A percentile compares a stretch with the other conserved stretches of the same genome.
Conservation (phyloP, 2,329 filamentous ascomycete species). For the Mollisia scopiformis region DNA sequence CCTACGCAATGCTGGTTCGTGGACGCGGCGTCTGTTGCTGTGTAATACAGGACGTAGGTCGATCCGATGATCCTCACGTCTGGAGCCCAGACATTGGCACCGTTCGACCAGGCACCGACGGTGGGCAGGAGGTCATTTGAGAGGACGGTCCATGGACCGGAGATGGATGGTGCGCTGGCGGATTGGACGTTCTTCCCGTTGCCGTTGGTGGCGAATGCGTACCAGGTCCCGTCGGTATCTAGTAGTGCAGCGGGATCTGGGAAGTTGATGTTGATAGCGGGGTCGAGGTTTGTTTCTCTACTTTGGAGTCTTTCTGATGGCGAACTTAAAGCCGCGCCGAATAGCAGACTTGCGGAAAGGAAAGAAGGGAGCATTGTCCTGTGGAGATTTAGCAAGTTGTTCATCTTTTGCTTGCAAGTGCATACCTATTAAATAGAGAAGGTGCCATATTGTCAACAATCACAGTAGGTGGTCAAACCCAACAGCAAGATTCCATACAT, state of each 20-base stretch:
- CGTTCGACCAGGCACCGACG: slow-evolving; percentile 55
- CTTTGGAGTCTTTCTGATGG: slow-evolving; percentile 1
- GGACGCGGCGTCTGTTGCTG: slow-evolving; percentile 46
- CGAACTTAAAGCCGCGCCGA: slow-evolving; percentile 2
- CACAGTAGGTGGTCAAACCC: background rate
- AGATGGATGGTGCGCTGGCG: slow-evolving; percentile 44
- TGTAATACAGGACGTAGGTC: slow-evolving; percentile 64
- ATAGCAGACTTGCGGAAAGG: slow-evolving; percentile 5
- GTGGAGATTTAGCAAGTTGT: background rate
- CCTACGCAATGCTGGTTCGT: slow-evolving; percentile 59
- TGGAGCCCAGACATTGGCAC: slow-evolving; percentile 61
- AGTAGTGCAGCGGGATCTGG: slow-evolving; percentile 57
- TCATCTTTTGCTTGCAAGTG: background rate
- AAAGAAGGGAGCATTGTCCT: slow-evolving; percentile 2
- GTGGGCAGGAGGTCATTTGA: slow-evolving; percentile 58
- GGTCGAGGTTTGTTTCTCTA: slow-evolving; percentile 20
- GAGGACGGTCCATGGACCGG: slow-evolving; percentile 51
- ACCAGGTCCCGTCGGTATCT: slow-evolving; percentile 51
- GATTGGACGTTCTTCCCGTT: slow-evolving; percentile 56
- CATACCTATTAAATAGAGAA: background rate
- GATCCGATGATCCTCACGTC: slow-evolving; percentile 57
- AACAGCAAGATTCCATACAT: background rate
- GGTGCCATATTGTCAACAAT: background rate
- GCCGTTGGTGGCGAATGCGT: slow-evolving; percentile 59
- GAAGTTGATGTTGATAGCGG: slow-evolving; percentile 48